These are phyloP conservation scores for Tieghemostelium lacteum DNA, from an alignment of 78 protist species.

Conservation along the genomic window DNA sequence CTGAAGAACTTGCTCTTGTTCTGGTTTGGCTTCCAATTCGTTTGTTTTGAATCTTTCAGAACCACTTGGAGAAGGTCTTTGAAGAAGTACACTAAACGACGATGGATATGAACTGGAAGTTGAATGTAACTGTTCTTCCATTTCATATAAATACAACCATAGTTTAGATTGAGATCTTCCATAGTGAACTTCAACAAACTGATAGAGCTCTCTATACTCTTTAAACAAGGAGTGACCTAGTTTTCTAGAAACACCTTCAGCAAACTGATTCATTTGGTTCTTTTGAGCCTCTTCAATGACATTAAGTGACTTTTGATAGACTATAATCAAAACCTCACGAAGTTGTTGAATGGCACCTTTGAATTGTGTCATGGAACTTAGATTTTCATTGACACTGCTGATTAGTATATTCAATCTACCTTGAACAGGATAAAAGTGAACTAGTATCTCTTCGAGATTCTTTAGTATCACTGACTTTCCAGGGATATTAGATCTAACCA, in stretches of 20 bases:
- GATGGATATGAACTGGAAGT: neutral
- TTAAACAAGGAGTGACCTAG: neutral
- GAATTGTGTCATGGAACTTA: constrained; percentile 43
- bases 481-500: neutral
- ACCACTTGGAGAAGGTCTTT: constrained; percentile 45
- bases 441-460: neutral
- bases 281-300: constrained; percentile 18
- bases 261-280: neutral
- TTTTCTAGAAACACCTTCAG: constrained; percentile 32
- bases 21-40: constrained; percentile 61
- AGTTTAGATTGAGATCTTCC: neutral
- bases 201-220: neutral
- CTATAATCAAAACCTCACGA: constrained; percentile 37
- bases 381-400: neutral
- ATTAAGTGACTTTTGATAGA: constrained; percentile 5
- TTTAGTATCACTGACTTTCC: neutral
- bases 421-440: constrained; percentile 34
- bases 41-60: constrained; percentile 64
- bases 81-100: constrained; percentile 35
- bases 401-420: constrained; percentile 18
- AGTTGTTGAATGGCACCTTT: constrained; percentile 57
- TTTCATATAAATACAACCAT: neutral
- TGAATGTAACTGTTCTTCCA: neutral
- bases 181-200: constrained; percentile 1
- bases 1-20: constrained; percentile 62